Evolutionary conservation across 441 rosid species (phyloP).

Genomic region (Brassica balearica): DNA sequence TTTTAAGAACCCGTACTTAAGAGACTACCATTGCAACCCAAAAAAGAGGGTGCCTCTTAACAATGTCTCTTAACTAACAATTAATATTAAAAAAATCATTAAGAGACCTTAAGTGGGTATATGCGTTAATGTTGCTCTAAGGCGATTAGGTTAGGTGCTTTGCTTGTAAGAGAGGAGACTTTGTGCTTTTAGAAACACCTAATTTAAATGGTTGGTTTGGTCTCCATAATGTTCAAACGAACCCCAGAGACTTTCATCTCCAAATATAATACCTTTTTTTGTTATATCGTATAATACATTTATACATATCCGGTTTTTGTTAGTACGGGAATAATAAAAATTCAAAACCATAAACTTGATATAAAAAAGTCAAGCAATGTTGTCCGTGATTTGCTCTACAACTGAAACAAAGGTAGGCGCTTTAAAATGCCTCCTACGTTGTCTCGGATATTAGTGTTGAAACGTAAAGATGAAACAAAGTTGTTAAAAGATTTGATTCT

Average conservation of each 20-base stretch:
- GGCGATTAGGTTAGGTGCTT: conserved; percentile 47
- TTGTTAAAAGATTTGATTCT: conserved; percentile 23
- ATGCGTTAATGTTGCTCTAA: no score
- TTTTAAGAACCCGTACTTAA: no score
- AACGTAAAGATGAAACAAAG: conserved; percentile 41
- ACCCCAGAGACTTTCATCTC: conserved; percentile 50
- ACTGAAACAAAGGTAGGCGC: neutral
- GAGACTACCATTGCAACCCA: no score
- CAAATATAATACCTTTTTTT: neutral
- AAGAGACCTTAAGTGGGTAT: no score
- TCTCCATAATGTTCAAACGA: conserved; percentile 43
- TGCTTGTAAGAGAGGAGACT: conserved; percentile 57
- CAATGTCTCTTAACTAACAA: no score
- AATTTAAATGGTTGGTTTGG: conserved; percentile 33
- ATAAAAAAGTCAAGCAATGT: neutral
- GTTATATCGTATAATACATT: no score
- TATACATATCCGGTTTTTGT: no score
- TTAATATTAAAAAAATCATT: no score
- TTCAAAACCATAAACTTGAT: neutral
- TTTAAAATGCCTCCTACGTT: neutral
- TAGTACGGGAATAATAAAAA: neutral
- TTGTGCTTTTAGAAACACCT: conserved; percentile 48
- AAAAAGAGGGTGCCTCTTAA: no score
- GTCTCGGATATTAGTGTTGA: conserved; percentile 5
- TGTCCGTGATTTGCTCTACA: neutral